A percentile compares a stretch with the other conserved stretches of the same genome.
Conservation (phyloP, 2,329 filamentous ascomycete species). For the Leptographium galeiforme region DNA sequence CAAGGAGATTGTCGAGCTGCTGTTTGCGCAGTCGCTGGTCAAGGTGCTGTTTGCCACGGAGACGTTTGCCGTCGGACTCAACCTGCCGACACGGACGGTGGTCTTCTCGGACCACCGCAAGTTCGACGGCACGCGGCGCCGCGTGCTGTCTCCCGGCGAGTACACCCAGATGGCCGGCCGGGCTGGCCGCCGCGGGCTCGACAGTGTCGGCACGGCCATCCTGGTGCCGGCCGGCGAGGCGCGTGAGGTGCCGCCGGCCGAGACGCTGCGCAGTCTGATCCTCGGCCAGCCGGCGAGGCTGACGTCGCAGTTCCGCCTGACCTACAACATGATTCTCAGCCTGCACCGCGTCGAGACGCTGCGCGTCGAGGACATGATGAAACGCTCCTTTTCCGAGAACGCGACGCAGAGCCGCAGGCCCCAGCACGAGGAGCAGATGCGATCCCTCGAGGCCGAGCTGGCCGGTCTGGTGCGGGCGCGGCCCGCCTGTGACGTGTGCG, state of each 20-base stretch:
- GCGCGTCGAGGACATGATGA: conserved; percentile 99
- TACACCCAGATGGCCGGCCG: conserved; percentile 98
- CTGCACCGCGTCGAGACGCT: conserved; percentile 86
- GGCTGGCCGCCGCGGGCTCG: conserved; percentile 82
- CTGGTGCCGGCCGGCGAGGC: conserved; percentile 70
- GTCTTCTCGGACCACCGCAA: conserved; percentile 97
- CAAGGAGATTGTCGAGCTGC: conserved; percentile 92
- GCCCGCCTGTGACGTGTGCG: conserved; percentile 70
- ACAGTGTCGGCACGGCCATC: conserved; percentile 86
- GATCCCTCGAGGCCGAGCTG: conserved; percentile 79
- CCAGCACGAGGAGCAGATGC: conserved; percentile 90
- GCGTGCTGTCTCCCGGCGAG: conserved; percentile 83
- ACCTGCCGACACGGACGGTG: conserved; percentile 87
- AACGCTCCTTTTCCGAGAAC: conserved; percentile 96
- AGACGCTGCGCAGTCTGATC: conserved; percentile 82
- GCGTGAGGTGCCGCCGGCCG: conserved; percentile 79
- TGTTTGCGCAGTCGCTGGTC: conserved; percentile 88
- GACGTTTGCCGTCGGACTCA: conserved; percentile 97
- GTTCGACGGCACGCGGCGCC: conserved; percentile 83
- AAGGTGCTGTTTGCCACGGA: conserved; percentile 97
- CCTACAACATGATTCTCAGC: conserved; percentile 99
- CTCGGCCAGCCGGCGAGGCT: conserved; percentile 90
- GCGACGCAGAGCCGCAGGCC: conserved; percentile 88
- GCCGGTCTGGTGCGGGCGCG: conserved; percentile 63
- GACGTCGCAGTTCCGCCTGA: conserved; percentile 87